Evolutionary conservation across 805 yeast genomes (phyloP).

Genomic region (Kluyveromyces lactis): DNA sequence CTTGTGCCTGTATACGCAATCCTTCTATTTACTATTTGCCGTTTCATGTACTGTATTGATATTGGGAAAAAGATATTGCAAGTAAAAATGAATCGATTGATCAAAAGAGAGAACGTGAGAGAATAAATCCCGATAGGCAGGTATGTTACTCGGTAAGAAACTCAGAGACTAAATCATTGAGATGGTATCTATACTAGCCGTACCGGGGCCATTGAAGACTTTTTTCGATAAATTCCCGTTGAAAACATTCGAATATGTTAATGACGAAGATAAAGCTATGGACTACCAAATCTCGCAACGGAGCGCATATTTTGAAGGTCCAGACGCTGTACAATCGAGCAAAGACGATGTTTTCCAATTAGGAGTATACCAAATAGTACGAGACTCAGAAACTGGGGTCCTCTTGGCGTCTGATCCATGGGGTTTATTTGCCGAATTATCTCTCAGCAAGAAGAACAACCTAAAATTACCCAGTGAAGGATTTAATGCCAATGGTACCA

Average conservation of each 20-base stretch:
- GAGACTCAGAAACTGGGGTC: constrained; percentile 20
- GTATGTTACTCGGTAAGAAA: too few relatives aligned
- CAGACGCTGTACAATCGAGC: constrained; percentile 6
- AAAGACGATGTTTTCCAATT: constrained; percentile 34
- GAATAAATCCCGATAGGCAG: too few relatives aligned
- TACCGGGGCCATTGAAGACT: constrained; percentile 37
- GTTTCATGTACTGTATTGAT: too few relatives aligned
- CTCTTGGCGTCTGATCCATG: constrained; percentile 51
- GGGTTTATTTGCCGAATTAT: constrained; percentile 40
- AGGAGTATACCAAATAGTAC: constrained; percentile 44
- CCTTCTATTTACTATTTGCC: too few relatives aligned
- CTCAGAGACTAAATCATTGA: too few relatives aligned
- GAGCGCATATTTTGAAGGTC: constrained; percentile 16
- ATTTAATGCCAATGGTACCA: constrained; percentile 5
- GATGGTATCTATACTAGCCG: constrained; percentile 3
- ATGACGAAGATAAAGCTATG: constrained; percentile 23
- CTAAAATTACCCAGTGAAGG: constrained; percentile 33
- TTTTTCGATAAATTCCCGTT: constrained; percentile 49
- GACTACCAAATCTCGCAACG: constrained; percentile 17
- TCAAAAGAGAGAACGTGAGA: too few relatives aligned
- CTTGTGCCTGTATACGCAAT: too few relatives aligned
- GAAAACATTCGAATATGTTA: constrained; percentile 32
- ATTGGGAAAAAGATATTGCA: too few relatives aligned
- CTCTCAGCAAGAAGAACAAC: constrained; percentile 37
- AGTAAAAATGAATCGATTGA: too few relatives aligned